Evolutionary conservation across 2,329 filamentous ascomycete species (phyloP).

Genomic region (Blastomyces gilchristii): DNA sequence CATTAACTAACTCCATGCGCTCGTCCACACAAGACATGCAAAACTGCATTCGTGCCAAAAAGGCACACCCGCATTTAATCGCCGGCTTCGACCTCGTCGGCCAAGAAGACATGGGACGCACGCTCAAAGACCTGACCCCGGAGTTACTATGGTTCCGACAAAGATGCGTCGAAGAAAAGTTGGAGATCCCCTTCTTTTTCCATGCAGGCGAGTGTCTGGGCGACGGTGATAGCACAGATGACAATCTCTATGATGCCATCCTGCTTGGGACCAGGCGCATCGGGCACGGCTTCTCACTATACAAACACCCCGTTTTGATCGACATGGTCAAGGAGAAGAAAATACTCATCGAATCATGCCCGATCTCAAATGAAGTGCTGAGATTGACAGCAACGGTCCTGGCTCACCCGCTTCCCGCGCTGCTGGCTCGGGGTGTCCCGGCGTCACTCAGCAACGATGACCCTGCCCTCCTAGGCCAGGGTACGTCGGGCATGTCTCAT

Average conservation of each 20-base stretch:
- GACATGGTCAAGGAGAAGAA: conserved; percentile 81
- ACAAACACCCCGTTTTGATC: conserved; percentile 81
- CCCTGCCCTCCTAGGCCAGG: conserved; percentile 77
- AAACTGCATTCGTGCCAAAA: conserved; percentile 71
- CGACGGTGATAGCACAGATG: conserved; percentile 65
- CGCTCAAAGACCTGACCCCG: conserved; percentile 65
- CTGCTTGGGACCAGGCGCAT: conserved; percentile 79
- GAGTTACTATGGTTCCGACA: conserved; percentile 92
- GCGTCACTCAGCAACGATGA: conserved; percentile 86
- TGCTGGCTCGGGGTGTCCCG: conserved; percentile 73
- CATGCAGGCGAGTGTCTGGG: conserved; percentile 85
- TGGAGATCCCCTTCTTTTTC: conserved; percentile 90
- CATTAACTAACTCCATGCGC: background rate
- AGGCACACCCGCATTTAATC: conserved; percentile 28
- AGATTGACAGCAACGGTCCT: conserved; percentile 66
- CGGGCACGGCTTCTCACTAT: conserved; percentile 78
- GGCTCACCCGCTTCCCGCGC: conserved; percentile 64
- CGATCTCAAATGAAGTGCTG: conserved; percentile 84
- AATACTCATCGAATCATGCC: conserved; percentile 81
- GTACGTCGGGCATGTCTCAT: conserved; percentile 70
- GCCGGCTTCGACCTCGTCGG: conserved; percentile 78
- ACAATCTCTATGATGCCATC: conserved; percentile 82
- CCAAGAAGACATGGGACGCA: conserved; percentile 69
- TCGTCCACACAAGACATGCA: conserved; percentile 50
- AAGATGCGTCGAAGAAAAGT: conserved; percentile 62